Base-by-base conservation (phyloP, 176 grass and related monocot species). In the Bothriochloa decipiens region DNA sequence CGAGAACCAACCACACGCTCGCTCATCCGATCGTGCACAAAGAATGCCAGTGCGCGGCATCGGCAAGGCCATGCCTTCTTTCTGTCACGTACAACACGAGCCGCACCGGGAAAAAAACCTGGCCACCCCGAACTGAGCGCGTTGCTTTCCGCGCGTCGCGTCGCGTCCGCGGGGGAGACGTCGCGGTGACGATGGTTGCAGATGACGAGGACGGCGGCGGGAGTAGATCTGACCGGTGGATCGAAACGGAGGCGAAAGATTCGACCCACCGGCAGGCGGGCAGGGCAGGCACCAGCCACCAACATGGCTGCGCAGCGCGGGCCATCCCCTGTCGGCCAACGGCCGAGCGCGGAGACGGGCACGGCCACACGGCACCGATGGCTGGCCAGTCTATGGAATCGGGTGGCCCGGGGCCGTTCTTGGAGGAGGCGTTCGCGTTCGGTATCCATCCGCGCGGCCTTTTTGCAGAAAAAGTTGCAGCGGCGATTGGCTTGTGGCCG, bases 321-420 rank as follows among this genome's bases (percentile, higher is more conserved):
- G 20, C 78, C 65, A 36, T 50, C 28, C 46, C 32, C 47, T 70
- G 79, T 57, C 79, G 79, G 33, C 79, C 79, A 81, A 55, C 79
- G 32, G 20, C 65, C 8, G 12, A 3, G 36, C 40, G 45, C 32
- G 28, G 27, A 20, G 63, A n/a, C 62, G 32, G 64, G 23, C 61
- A 76, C 73, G 73, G 9, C 73, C 4, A 58, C 61, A 76, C 73
- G 73, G 9, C 73, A 8, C 33, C 63, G 26, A 43, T 50, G 50
- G 53, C 55, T 22, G 63, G 6, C 63, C 18, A 18, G 20, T 35
- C 28, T 20, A 36, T 27, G 16, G 11, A 29, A n/a, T 10, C 53
- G 53, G 18, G 53, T n/a, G 53, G 20, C 20, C 52, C 18, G 8
- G 50, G 6, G 2, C 29, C 29, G n/a, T n/a, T 32, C 63, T 4